A percentile compares a stretch with the other conserved stretches of the same genome.
Conservation (phyloP, 768 basidiomycete genomes). For the Mrakia hoshinonis region DNA sequence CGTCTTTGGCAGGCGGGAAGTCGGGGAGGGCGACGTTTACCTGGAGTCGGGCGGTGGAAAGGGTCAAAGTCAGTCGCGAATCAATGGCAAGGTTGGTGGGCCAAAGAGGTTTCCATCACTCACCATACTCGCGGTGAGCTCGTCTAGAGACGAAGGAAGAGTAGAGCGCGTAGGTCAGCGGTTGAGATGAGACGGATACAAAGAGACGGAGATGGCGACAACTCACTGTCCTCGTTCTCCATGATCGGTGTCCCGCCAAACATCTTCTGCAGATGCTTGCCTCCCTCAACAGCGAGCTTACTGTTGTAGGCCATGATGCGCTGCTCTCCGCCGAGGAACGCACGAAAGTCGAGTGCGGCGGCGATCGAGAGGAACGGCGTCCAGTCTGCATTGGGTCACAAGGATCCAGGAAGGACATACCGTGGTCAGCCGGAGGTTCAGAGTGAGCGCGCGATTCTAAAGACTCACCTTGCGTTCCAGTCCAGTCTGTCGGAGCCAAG, state of each 20-base stretch:
- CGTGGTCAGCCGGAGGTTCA: neutral
- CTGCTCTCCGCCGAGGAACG: conserved; percentile 21
- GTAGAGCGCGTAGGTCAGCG: neutral
- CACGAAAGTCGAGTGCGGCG: conserved; percentile 25
- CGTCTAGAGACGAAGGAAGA: neutral
- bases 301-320: conserved; percentile 21
- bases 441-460: no score
- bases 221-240: conserved; percentile 27
- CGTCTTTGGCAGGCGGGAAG: neutral
- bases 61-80: neutral
- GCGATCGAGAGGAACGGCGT: conserved; percentile 24
- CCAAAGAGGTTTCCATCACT: neutral
- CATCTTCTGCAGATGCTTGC: conserved; percentile 12
- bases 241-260: conserved; percentile 12
- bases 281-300: conserved; percentile 19
- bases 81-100: neutral
- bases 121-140: conserved; percentile 20
- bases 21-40: conserved; percentile 8
- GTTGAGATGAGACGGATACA: neutral
- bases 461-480: conserved; percentile 7
- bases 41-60: neutral
- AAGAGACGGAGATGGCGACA: neutral
- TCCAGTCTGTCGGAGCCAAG: conserved; percentile 18
- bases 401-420: no score
- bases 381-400: neutral